Evolutionary conservation across 2,329 filamentous ascomycete species (phyloP).

Genomic region (Trichophyton benhamiae): DNA sequence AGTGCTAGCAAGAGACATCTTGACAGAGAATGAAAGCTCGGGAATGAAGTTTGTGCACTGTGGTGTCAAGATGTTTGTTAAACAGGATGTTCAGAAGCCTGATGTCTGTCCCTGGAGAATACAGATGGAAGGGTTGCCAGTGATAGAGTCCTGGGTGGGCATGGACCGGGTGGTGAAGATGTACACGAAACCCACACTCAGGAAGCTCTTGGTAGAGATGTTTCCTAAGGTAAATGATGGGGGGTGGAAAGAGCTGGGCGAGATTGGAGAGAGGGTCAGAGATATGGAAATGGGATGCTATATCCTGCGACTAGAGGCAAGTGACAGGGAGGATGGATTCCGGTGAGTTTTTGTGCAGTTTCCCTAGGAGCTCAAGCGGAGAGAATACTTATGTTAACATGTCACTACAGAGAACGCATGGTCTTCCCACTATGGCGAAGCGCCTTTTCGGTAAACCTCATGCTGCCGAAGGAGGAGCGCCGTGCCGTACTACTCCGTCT

Average conservation of each 20-base stretch:
- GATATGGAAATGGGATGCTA: constrained; percentile 84
- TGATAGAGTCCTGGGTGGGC: constrained; percentile 82
- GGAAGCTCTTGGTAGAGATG: constrained; percentile 81
- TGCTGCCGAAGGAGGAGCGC: constrained; percentile 95
- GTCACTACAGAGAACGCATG: constrained; percentile 54
- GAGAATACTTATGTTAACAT: background rate
- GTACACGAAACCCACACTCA: constrained; percentile 65
- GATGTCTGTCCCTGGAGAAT: constrained; percentile 90
- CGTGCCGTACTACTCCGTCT: constrained; percentile 82
- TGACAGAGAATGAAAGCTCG: constrained; percentile 74
- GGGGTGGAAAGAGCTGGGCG: constrained; percentile 63
- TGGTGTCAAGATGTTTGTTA: constrained; percentile 98
- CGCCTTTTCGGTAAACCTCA: constrained; percentile 81
- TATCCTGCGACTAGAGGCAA: constrained; percentile 71
- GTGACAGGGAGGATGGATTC: constrained; percentile 48
- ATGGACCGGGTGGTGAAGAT: constrained; percentile 62
- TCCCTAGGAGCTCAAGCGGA: background rate
- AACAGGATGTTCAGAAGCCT: constrained; percentile 79
- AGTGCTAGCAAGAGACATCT: constrained; percentile 68
- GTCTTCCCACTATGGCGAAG: constrained; percentile 91
- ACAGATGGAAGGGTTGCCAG: constrained; percentile 83
- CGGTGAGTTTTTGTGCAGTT: constrained; percentile 26
- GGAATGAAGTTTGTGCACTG: constrained; percentile 94
- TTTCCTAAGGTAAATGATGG: constrained; percentile 76
- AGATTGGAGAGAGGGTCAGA: constrained; percentile 73